Percentiles rank a stretch among this genome's conserved stretches.
These are phyloP conservation scores for Setomelanomma holmii DNA, from an alignment of 2,329 filamentous ascomycete genomes.

Conservation along the genomic window DNA sequence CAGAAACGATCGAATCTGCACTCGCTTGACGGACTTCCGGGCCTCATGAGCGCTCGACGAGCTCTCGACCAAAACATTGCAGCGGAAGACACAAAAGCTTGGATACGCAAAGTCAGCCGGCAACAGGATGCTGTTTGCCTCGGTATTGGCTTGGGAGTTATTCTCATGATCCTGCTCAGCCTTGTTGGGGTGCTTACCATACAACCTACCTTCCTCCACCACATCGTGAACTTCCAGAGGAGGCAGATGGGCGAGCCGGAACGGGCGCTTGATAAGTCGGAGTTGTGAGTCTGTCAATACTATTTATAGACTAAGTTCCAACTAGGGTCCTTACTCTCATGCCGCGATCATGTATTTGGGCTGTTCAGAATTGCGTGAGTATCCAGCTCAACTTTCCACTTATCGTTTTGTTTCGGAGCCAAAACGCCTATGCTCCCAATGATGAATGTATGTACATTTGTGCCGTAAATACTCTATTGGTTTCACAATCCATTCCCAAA, in stretches of 20 bases:
- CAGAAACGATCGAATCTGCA: conserved; percentile 62
- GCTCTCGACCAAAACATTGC: conserved; percentile 55
- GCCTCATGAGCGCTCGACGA: conserved; percentile 55
- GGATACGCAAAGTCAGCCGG: conserved; percentile 29
- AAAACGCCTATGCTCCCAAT: too few relatives aligned
- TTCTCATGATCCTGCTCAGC: conserved; percentile 29
- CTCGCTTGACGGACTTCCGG: conserved; percentile 33
- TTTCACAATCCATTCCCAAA: too few relatives aligned
- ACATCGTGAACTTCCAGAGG: conserved; percentile 32
- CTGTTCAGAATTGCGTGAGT: too few relatives aligned
- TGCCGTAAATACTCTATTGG: too few relatives aligned
- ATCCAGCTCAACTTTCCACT: too few relatives aligned
- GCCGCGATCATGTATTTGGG: neutral
- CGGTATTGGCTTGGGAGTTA: conserved; percentile 24
- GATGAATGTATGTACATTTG: too few relatives aligned
- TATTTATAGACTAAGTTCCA: too few relatives aligned
- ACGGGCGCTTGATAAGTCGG: conserved; percentile 15
- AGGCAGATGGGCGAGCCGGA: conserved; percentile 28
- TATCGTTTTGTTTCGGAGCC: too few relatives aligned
- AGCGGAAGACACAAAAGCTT: conserved; percentile 50
- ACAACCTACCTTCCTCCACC: conserved; percentile 25
- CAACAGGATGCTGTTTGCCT: conserved; percentile 33
- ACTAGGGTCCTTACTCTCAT: too few relatives aligned
- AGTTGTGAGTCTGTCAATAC: neutral
- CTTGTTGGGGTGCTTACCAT: conserved; percentile 24